Evolutionary conservation across 495 filamentous ascomycete species (phyloP).

Genomic region (Penicillium paradoxum): DNA sequence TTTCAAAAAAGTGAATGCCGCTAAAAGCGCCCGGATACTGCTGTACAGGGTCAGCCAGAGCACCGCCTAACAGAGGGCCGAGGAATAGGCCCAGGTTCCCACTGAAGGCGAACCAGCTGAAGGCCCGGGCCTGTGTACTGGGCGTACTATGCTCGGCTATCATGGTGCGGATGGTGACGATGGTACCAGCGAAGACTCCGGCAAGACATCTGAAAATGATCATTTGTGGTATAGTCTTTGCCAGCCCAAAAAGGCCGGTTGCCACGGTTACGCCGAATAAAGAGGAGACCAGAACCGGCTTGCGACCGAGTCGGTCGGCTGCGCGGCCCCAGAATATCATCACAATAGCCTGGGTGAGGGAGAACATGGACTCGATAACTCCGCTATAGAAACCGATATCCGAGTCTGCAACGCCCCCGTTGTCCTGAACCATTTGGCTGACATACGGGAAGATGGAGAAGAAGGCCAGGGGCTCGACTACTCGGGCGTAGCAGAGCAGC

Average conservation of each 20-base stretch:
- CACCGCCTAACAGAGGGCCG: slow-evolving; percentile 60
- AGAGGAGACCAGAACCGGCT: slow-evolving; percentile 60
- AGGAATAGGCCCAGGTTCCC: slow-evolving; percentile 66
- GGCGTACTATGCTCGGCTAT: slow-evolving; percentile 62
- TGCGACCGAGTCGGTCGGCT: slow-evolving; percentile 62
- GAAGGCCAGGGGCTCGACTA: slow-evolving; percentile 70
- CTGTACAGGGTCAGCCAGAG: slow-evolving; percentile 54
- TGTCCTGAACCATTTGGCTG: slow-evolving; percentile 61
- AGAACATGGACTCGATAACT: slow-evolving; percentile 68
- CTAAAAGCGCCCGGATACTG: slow-evolving; percentile 55
- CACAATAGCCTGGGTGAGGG: slow-evolving; percentile 58
- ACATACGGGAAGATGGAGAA: slow-evolving; percentile 74
- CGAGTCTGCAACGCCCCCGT: slow-evolving; percentile 48
- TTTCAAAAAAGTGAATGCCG: slow-evolving; percentile 48
- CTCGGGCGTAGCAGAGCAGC: slow-evolving; percentile 60
- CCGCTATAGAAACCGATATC: slow-evolving; percentile 71
- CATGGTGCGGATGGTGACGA: slow-evolving; percentile 68
- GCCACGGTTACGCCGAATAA: slow-evolving; percentile 53
- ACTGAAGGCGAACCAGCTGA: slow-evolving; percentile 66
- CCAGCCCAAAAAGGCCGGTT: slow-evolving; percentile 58
- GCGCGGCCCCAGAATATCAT: slow-evolving; percentile 59
- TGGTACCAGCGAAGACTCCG: slow-evolving; percentile 63
- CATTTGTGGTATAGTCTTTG: slow-evolving; percentile 59
- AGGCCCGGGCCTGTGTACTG: slow-evolving; percentile 61
- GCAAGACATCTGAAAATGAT: slow-evolving; percentile 59